Evolutionary conservation across 768 basidiomycete species (phyloP).

Genomic region (Naganishia friedmannii): DNA sequence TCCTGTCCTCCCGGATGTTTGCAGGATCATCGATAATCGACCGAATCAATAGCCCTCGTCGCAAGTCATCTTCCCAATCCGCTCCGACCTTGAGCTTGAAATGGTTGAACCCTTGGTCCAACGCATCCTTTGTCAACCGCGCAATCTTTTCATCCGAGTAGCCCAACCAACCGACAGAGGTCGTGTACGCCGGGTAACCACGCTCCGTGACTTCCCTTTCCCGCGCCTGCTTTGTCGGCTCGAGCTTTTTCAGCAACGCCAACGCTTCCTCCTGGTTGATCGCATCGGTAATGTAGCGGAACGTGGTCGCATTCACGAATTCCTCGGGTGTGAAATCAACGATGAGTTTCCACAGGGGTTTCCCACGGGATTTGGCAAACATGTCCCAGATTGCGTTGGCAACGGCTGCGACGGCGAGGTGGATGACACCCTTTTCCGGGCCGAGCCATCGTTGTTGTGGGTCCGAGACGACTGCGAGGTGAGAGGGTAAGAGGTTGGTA

Average conservation of each 20-base stretch:
- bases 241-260: constrained; percentile 72
- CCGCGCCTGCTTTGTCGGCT: constrained; percentile 70
- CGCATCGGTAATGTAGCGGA: constrained; percentile 88
- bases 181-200: constrained; percentile 90
- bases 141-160: constrained; percentile 91
- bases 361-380: constrained; percentile 58
- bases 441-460: constrained; percentile 93
- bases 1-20: constrained; percentile 64
- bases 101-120: constrained; percentile 87
- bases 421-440: constrained; percentile 92
- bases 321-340: constrained; percentile 72
- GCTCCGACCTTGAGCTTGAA: constrained; percentile 99
- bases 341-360: constrained; percentile 91
- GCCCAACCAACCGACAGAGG: constrained; percentile 81
- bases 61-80: constrained; percentile 72
- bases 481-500: not conserved
- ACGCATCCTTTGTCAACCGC: constrained; percentile 77
- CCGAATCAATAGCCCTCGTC: constrained; percentile 82
- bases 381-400: constrained; percentile 94
- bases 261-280: constrained; percentile 89
- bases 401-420: constrained; percentile 81
- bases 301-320: constrained; percentile 70
- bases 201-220: constrained; percentile 68
- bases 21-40: constrained; percentile 92
- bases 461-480: constrained; percentile 65